A percentile compares a stretch with the other conserved stretches of the same genome.
phyloP scores from a whole-genome alignment of 1,139 yeast genomes.

The Suhomyces taliae region DNA sequence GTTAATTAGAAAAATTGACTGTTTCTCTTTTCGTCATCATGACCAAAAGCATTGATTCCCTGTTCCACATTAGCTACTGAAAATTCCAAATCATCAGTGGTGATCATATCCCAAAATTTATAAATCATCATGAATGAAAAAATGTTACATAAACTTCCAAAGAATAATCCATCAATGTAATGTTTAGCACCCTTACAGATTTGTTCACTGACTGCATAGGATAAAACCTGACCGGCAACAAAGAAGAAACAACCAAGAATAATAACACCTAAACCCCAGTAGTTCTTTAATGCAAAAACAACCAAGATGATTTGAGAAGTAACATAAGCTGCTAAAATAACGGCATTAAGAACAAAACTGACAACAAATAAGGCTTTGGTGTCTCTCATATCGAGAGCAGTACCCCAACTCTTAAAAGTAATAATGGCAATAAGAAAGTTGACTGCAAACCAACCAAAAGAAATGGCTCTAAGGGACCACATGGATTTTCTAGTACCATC shows the following conservation, averaged over 20 bases:
- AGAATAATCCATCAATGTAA: slow-evolving; percentile 86
- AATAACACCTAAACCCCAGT: slow-evolving; percentile 89
- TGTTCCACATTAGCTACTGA: slow-evolving; percentile 59
- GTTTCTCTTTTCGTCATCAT: slow-evolving; percentile 38
- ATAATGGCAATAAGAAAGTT: slow-evolving; percentile 67
- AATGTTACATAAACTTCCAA: slow-evolving; percentile 76
- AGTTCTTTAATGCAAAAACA: slow-evolving; percentile 63
- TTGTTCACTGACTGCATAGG: slow-evolving; percentile 62
- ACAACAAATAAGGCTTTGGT: slow-evolving; percentile 70
- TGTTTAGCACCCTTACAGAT: slow-evolving; percentile 77
- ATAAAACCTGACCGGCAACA: slow-evolving; percentile 72
- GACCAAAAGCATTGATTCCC: slow-evolving; percentile 34
- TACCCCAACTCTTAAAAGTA: slow-evolving; percentile 73
- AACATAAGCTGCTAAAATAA: slow-evolving; percentile 61
- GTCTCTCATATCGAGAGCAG: slow-evolving; percentile 38
- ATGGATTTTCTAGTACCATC: slow-evolving; percentile 78
- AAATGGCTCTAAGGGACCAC: slow-evolving; percentile 51
- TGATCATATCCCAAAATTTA: slow-evolving; percentile 95
- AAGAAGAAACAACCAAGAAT: slow-evolving; percentile 70
- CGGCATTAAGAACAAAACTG: slow-evolving; percentile 67
- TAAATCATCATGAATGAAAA: slow-evolving; percentile 92
- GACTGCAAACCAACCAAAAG: slow-evolving; percentile 54
- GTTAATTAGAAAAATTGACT: slow-evolving; percentile 25
- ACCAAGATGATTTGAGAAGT: slow-evolving; percentile 73
- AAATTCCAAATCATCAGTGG: slow-evolving; percentile 94